A percentile compares a stretch with the other conserved stretches of the same genome.
Evolutionary conservation across 1,284 basidiomycete genomes (phyloP).

Genomic region (Athelia sp.): DNA sequence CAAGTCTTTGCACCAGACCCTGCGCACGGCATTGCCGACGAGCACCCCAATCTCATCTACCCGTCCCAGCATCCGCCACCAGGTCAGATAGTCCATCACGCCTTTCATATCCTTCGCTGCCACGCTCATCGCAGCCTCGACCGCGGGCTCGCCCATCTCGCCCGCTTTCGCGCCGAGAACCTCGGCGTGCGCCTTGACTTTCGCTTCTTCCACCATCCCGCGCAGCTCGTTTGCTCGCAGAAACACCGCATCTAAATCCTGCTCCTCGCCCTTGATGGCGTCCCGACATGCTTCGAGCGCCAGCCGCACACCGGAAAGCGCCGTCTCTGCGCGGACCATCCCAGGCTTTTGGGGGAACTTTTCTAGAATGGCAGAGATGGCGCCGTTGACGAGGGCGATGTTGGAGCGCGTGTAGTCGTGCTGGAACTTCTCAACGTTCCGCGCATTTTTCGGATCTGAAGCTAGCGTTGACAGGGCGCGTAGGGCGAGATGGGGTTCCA

Average conservation of each 20-base stretch:
- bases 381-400: slow-evolving; percentile 40
- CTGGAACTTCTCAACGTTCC: slow-evolving; percentile 58
- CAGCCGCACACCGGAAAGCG: not conserved
- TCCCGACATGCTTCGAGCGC: not conserved
- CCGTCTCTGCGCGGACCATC: not conserved
- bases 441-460: slow-evolving; percentile 36
- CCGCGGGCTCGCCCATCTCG: slow-evolving; percentile 26
- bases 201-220: slow-evolving; percentile 26
- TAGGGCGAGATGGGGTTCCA: slow-evolving; percentile 53
- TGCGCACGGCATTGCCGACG: slow-evolving; percentile 47
- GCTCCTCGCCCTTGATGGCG: not conserved
- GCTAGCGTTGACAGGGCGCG: slow-evolving; percentile 44
- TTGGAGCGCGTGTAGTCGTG: slow-evolving; percentile 54
- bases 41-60: slow-evolving; percentile 70
- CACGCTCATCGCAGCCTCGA: slow-evolving; percentile 43
- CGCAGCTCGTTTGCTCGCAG: slow-evolving; percentile 24
- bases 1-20: slow-evolving; percentile 62
- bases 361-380: slow-evolving; percentile 34
- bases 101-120: slow-evolving; percentile 45
- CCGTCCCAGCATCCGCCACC: slow-evolving; percentile 62
- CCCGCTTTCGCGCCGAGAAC: slow-evolving; percentile 31
- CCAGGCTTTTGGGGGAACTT: not conserved
- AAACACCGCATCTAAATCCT: not conserved
- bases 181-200: slow-evolving; percentile 25
- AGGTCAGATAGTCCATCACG: slow-evolving; percentile 53